A percentile compares a stretch with the other conserved stretches of the same genome.
phyloP scores from a whole-genome alignment of 2,329 filamentous ascomycete genomes.

The Arthrobotrys sphaeroides region DNA sequence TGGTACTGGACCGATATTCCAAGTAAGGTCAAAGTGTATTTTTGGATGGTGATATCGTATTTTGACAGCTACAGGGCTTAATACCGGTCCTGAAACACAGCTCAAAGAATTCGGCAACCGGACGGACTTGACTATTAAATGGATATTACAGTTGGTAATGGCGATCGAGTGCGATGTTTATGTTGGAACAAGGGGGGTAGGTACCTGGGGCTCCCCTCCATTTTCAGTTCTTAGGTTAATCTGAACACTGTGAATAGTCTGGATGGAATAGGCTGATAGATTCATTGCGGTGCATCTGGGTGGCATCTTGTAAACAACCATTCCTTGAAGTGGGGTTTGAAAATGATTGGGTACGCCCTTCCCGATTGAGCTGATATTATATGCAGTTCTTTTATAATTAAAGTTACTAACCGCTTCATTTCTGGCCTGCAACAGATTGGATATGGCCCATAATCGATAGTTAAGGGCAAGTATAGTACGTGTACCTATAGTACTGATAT shows the following conservation, averaged over 20 bases:
- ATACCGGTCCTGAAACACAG: conserved; percentile 54
- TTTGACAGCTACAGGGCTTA: conserved; percentile 35
- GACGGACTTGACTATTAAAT: conserved; percentile 57
- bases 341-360: conserved; percentile 54
- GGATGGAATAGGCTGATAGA: conserved; percentile 57
- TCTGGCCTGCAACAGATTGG: neutral
- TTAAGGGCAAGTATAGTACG: too few relatives aligned
- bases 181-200: conserved; percentile 55
- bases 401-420: neutral
- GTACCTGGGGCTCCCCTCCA: conserved; percentile 5
- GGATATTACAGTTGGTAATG: conserved; percentile 57
- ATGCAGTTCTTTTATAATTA: neutral
- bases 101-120: conserved; percentile 56
- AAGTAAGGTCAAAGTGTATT: conserved; percentile 22
- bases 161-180: conserved; percentile 56
- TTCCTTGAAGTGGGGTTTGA: conserved; percentile 56
- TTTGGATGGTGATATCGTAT: neutral
- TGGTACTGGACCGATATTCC: conserved; percentile 57
- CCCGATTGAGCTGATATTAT: too few relatives aligned
- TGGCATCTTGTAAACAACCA: conserved; percentile 54
- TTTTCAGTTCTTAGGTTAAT: neutral
- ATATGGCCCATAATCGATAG: conserved; percentile 23
- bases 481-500: too few relatives aligned
- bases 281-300: conserved; percentile 55
- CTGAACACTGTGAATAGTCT: conserved; percentile 36